phyloP scores from a whole-genome alignment of 495 filamentous ascomycete genomes.

The Aspergillus steynii region DNA sequence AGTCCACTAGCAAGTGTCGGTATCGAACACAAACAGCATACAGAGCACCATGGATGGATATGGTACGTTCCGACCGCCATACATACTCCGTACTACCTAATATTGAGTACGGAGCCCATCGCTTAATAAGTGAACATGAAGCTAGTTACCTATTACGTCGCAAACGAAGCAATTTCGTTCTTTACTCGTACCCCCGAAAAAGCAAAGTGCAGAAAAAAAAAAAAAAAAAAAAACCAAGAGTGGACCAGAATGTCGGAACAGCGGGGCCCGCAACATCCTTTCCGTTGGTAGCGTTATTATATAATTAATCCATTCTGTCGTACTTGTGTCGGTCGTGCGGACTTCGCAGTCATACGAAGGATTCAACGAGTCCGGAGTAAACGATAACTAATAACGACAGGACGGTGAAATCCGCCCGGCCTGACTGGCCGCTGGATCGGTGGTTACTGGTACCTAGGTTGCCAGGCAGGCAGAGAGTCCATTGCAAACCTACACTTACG shows the following conservation, averaged over 20 bases:
- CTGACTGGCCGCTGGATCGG: not conserved
- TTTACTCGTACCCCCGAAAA: conserved; percentile 1
- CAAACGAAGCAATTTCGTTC: conserved; percentile 9
- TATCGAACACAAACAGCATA: not conserved
- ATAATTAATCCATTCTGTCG: conserved; percentile 3
- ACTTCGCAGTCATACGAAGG: too few species aligned
- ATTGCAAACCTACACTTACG: too few species aligned
- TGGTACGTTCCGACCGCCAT: not conserved
- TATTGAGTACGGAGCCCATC: too few species aligned
- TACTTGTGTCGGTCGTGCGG: not conserved
- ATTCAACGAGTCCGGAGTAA: too few species aligned
- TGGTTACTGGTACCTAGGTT: not conserved
- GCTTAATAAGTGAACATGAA: too few species aligned
- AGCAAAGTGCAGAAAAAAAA: not conserved
- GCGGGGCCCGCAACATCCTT: conserved; percentile 17
- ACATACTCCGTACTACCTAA: too few species aligned
- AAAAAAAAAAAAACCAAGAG: conserved; percentile 2
- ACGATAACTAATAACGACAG: too few species aligned
- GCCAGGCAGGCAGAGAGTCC: not conserved
- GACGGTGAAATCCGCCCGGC: not conserved
- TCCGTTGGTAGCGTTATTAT: not conserved
- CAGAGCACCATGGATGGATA: not conserved
- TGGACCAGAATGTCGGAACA: conserved; percentile 18
- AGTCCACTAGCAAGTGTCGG: not conserved
- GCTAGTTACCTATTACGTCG: not conserved